Evolutionary conservation across 495 filamentous ascomycete genomes (phyloP).

Genomic region (Paragyromitra xinjiangensis): DNA sequence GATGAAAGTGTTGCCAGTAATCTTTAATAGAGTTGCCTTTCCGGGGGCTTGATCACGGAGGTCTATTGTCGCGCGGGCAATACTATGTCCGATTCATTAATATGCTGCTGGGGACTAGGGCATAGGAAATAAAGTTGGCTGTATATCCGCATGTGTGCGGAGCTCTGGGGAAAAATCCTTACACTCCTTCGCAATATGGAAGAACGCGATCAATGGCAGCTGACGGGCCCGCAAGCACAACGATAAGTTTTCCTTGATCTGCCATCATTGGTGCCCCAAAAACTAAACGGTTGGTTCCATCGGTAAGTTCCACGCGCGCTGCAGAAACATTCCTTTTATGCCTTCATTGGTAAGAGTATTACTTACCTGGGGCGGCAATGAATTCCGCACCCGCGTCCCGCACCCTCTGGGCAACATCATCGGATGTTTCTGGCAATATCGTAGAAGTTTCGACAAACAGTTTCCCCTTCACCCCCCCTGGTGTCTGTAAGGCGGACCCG

Average conservation of each 20-base stretch:
- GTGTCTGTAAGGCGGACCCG: constrained; percentile 62
- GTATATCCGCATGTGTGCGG: neutral
- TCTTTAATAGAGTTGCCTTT: constrained; percentile 73
- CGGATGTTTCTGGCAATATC: constrained; percentile 83
- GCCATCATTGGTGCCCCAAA: constrained; percentile 86
- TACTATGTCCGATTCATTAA: constrained; percentile 54
- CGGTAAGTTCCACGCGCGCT: neutral
- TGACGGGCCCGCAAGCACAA: constrained; percentile 74
- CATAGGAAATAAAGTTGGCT: neutral
- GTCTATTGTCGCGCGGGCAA: constrained; percentile 74
- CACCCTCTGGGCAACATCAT: constrained; percentile 67
- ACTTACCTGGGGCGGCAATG: constrained; percentile 72
- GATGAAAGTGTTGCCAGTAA: constrained; percentile 88
- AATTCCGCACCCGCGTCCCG: constrained; percentile 71
- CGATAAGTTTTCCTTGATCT: constrained; percentile 71
- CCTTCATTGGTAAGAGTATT: constrained; percentile 19
- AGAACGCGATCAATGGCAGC: constrained; percentile 69
- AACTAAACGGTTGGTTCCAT: constrained; percentile 60
- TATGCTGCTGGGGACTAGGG: neutral
- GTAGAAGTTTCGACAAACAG: constrained; percentile 88
- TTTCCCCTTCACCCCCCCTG: constrained; percentile 68
- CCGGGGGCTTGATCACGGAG: constrained; percentile 69
- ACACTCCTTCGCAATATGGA: constrained; percentile 80
- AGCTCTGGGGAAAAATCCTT: neutral
- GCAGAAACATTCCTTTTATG: neutral